phyloP scores from a whole-genome alignment of 108 stramenopile species.

The Nitzschia putrida region DNA sequence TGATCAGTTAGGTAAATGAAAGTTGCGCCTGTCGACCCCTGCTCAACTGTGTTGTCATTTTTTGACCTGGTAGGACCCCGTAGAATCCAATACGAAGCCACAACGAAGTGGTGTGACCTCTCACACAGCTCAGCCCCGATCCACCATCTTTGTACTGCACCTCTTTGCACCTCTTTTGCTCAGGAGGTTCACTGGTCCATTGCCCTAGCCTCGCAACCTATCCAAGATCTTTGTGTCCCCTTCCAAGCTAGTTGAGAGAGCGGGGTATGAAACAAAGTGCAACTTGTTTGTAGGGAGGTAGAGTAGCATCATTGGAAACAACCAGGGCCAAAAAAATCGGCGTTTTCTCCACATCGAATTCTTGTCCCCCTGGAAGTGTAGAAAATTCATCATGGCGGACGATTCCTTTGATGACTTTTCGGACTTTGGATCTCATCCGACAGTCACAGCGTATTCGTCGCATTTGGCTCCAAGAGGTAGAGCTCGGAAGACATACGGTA shows the following conservation, averaged over 20 bases:
- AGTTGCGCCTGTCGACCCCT: slow-evolving; percentile 1
- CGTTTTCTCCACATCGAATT: too few relatives aligned
- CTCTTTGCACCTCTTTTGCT: too few relatives aligned
- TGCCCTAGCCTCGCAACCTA: too few relatives aligned
- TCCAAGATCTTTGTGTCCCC: too few relatives aligned
- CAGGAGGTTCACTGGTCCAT: too few relatives aligned
- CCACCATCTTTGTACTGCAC: too few relatives aligned
- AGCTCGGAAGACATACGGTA: slow-evolving; percentile 22
- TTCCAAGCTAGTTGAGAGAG: too few relatives aligned
- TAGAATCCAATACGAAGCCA: background rate
- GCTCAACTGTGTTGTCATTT: slow-evolving; percentile 1
- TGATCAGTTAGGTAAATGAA: background rate
- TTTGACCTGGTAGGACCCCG: slow-evolving; percentile 2
- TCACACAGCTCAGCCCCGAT: too few relatives aligned
- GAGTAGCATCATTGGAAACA: slow-evolving; percentile 2
- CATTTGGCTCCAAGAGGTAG: slow-evolving; percentile 23
- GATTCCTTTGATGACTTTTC: slow-evolving; percentile 26
- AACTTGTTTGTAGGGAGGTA: background rate
- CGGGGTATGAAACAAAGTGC: too few relatives aligned
- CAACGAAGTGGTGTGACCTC: background rate
- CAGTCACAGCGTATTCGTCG: slow-evolving; percentile 32
- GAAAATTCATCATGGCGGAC: background rate
- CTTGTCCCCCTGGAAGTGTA: too few relatives aligned
- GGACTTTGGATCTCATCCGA: slow-evolving; percentile 1
- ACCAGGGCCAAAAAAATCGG: background rate